A percentile compares a stretch with the other conserved stretches of the same genome.
phyloP scores from a whole-genome alignment of 2,329 filamentous ascomycete species.

The Xylariaceae sp. region DNA sequence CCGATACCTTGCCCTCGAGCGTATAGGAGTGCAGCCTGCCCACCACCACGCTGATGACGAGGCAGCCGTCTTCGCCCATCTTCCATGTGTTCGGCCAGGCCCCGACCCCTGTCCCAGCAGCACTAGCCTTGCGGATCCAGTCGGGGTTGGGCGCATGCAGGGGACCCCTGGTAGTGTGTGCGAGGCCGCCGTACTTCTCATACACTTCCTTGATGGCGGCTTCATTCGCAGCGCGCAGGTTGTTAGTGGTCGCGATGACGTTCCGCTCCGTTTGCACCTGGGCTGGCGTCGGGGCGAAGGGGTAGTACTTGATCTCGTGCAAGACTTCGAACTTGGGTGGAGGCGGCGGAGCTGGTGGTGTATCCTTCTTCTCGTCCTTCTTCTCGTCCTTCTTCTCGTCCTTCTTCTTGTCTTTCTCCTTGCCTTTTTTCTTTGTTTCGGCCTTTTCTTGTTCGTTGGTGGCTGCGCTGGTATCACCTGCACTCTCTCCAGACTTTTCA shows the following conservation, averaged over 20 bases:
- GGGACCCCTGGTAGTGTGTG: neutral
- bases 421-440: neutral
- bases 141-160: neutral
- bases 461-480: too few relatives aligned
- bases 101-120: neutral
- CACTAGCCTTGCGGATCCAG: constrained; percentile 7
- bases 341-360: neutral
- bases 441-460: too few relatives aligned
- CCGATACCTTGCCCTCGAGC: neutral
- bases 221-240: constrained; percentile 1
- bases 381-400: neutral
- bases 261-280: neutral
- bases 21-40: neutral
- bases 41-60: constrained; percentile 1
- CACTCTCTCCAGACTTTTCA: too few relatives aligned
- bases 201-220: constrained; percentile 2
- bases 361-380: neutral
- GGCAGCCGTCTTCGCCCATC: constrained; percentile 1
- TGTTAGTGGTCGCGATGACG: neutral
- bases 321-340: neutral
- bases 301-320: neutral
- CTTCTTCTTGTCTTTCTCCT: neutral
- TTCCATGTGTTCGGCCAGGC: constrained; percentile 8
- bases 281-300: neutral
- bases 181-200: constrained; percentile 4